Conservation (phyloP, 257 asterid genomes). For the Cinchona pubescens region DNA sequence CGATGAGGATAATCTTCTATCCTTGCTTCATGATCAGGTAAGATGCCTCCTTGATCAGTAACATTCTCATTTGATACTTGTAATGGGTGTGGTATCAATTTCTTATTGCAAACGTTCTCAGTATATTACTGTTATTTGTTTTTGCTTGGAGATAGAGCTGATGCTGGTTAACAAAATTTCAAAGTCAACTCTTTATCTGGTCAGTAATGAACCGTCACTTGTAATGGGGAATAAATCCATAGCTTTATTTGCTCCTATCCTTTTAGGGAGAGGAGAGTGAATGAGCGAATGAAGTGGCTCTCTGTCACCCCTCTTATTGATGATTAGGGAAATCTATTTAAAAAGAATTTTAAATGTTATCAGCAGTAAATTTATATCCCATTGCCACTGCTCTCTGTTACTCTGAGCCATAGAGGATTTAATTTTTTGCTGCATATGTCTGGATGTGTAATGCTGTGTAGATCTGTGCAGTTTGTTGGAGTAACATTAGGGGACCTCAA, state of each 20-base stretch:
- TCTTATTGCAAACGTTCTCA: neutral
- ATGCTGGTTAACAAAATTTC: neutral
- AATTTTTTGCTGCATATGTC: neutral
- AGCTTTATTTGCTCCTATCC: neutral
- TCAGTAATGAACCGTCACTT: neutral
- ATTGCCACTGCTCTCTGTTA: neutral
- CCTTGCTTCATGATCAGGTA: constrained; percentile 91
- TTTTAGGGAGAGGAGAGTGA: neutral
- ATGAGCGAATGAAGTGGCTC: neutral
- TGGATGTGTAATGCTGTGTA: neutral
- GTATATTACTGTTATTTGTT: neutral
- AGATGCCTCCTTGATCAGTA: constrained; percentile 19
- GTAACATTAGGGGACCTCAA: no score
- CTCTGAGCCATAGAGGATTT: neutral
- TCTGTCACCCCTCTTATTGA: neutral
- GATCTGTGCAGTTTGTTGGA: no score
- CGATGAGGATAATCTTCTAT: constrained; percentile 69
- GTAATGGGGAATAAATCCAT: neutral
- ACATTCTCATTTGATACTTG: constrained; percentile 2
- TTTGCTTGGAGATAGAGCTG: constrained; percentile 8
- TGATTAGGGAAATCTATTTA: no score
- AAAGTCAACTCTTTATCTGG: neutral
- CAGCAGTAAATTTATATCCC: neutral
- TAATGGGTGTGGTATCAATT: neutral
- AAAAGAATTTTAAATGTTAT: neutral